phyloP scores from a whole-genome alignment of 257 asterid species.

The Ilex aquifolium region DNA sequence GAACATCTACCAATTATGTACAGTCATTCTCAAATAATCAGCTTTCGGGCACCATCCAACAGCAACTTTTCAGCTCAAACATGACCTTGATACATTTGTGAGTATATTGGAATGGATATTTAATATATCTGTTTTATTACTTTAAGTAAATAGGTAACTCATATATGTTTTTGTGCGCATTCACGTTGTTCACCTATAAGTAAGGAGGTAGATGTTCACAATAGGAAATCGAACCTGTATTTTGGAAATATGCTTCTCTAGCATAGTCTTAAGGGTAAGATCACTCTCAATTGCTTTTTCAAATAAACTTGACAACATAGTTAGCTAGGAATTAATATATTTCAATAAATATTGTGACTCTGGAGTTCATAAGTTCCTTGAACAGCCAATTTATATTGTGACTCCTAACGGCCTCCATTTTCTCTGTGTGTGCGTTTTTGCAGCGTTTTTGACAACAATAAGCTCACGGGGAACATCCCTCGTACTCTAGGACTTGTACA shows the following conservation, averaged over 20 bases:
- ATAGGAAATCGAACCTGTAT: no score
- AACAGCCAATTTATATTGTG: no score
- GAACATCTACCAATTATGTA: background rate
- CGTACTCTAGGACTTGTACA: slow-evolving; percentile 43
- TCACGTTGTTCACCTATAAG: background rate
- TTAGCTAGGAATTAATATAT: no score
- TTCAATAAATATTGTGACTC: no score
- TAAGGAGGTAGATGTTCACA: background rate
- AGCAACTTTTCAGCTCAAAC: background rate
- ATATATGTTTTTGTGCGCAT: background rate
- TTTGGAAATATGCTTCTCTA: no score
- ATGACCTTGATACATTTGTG: background rate
- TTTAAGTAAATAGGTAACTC: no score
- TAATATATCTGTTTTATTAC: background rate
- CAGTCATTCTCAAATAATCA: background rate
- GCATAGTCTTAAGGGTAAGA: no score
- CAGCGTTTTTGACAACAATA: slow-evolving; percentile 78
- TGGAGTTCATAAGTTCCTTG: no score
- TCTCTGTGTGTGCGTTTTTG: no score
- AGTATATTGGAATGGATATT: slow-evolving; percentile 2
- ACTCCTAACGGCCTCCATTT: no score
- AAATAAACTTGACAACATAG: no score
- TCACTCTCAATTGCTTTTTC: no score
- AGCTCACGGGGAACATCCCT: slow-evolving; percentile 57
- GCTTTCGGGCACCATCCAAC: background rate